Evolutionary conservation across 176 grass and related monocot species (phyloP), one percentile per base, ranked within the genome.

Genomic region (Rhynchospora breviuscula): DNA sequence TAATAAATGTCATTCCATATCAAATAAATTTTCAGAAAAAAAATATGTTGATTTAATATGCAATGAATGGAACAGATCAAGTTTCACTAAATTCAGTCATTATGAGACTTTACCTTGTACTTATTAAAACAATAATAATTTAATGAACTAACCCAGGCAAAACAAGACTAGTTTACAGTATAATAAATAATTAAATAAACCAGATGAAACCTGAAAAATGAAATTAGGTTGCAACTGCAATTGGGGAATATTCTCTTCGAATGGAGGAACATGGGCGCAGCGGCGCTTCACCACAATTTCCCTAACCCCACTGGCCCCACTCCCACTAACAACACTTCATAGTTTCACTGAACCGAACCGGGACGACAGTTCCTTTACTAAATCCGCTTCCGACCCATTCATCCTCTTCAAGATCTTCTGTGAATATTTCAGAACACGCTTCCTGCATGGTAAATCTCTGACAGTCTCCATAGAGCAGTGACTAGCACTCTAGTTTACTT

Each of bases 261-360:
- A 56, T 23, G 72, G 72, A 57, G 2, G 12, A 77, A 78, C 73
- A 78, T 78, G 73, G 73, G 22, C 2, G 51, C 73, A 78, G 51
- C 73, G 73, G 48, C 73, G 73, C 73, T 78, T 78, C 73, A 56
- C 73, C 72, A 56, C 72, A 54, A 26, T 21, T 13, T 5, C 43
- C 46, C 11, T 12, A 15, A 26, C 12, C 22, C 26, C 26, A 29
- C 26, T 29, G 26, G 26, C 26, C 26, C 67, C 67, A 44, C 15
- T 10, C 66, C 40, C 40, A 46, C 67, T 76, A 3, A 12, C 9
- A 1, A 12, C 9, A 19, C 48, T 15, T 10, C 35, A 40, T 2
- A 40, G 35, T 5, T 40, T 40, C 35, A 40, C 3, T 40, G 35
- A 40, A 54, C 48, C 53, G 14, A 77, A 77, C 7, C 49, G 13